Evolutionary conservation across 1,284 basidiomycete species (phyloP).

Genomic region (Omphalotus olearius): DNA sequence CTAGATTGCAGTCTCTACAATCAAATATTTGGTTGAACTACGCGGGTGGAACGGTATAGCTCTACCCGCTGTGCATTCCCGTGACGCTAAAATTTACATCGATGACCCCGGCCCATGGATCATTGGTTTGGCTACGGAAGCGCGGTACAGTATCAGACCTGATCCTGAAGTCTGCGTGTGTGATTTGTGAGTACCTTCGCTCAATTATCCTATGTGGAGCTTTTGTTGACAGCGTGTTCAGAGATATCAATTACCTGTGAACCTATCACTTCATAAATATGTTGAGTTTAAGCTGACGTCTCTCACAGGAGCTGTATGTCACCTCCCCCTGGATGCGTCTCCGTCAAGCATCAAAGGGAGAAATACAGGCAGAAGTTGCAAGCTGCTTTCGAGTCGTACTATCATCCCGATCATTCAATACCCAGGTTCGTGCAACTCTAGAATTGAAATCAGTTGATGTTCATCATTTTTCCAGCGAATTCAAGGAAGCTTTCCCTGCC

Average conservation of each 20-base stretch:
- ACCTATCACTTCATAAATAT: conserved; percentile 13
- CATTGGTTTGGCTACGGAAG: conserved; percentile 85
- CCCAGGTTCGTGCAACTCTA: conserved; percentile 50
- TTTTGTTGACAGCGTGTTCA: conserved; percentile 22
- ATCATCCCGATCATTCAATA: conserved; percentile 79
- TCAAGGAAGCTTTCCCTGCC: conserved; percentile 93
- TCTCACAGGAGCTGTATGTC: conserved; percentile 62
- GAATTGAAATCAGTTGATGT: conserved; percentile 2
- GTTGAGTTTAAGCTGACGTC: conserved; percentile 11
- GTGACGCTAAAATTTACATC: conserved; percentile 87
- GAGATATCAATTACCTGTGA: conserved; percentile 87
- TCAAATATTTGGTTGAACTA: conserved; percentile 90
- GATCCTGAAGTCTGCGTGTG: conserved; percentile 84
- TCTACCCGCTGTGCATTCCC: conserved; percentile 81
- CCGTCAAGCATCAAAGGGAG: conserved; percentile 79
- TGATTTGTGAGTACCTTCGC: conserved; percentile 67
- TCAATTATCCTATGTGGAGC: conserved; percentile 5
- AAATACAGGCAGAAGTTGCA: conserved; percentile 77
- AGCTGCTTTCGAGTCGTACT: conserved; percentile 77
- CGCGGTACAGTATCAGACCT: conserved; percentile 73
- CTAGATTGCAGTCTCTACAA: conserved; percentile 80
- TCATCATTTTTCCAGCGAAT: conserved; percentile 54
- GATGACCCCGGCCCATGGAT: conserved; percentile 92
- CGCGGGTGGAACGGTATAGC: conserved; percentile 93
- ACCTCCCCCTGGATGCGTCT: conserved; percentile 79